Evolutionary conservation across 495 filamentous ascomycete genomes (phyloP), one percentile per base, ranked within the genome.

Genomic region (Penicillium subrubescens): DNA sequence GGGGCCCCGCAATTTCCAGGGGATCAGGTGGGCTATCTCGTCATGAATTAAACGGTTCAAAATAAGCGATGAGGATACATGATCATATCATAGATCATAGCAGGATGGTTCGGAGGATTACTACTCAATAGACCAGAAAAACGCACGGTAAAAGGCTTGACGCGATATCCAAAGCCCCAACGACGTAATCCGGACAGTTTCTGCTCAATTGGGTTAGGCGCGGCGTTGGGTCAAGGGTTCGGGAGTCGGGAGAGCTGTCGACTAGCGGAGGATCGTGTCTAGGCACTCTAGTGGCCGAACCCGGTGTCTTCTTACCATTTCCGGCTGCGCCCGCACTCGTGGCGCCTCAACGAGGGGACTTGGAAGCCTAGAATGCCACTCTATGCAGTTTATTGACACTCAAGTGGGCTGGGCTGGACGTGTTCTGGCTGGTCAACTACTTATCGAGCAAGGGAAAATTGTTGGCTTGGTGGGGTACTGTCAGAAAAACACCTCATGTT

Each of bases 141-240:
- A 25, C 43, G 21, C 55, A 43, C 21, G 33, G 29, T 58, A 34
- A 27, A 41, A 8, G 19, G 19, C 55, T 39, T 35, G 35, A 31
- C 11, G 19, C 5, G n/a, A 58, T 44, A 27, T 27, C 25, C 25
- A 43, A 33, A n/a, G 52, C 21, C 17, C 43, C 33, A 31, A 50
- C 33, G 51, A 62, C 35, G 51, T 62, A 59, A 65, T 61, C 63
- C 67, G 67, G 67, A 27, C 57, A 57, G 19, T 69, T 69, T 39
- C 44, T 69, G 56, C 67, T 69, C 63, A 48, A 69, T 57, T 34
- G n/a, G 63, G 67, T 50, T 63, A 69, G 23, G 43, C 29, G 54
- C 31, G 44, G 25, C 41, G 41, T 48, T 15, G 44, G 27, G 51
- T 29, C 31, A 15, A 43, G 52, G 50, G 51, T 33, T 57, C 43